Evolutionary conservation across 495 filamentous ascomycete species (phyloP).

Genomic region (Podospora tetraspora): DNA sequence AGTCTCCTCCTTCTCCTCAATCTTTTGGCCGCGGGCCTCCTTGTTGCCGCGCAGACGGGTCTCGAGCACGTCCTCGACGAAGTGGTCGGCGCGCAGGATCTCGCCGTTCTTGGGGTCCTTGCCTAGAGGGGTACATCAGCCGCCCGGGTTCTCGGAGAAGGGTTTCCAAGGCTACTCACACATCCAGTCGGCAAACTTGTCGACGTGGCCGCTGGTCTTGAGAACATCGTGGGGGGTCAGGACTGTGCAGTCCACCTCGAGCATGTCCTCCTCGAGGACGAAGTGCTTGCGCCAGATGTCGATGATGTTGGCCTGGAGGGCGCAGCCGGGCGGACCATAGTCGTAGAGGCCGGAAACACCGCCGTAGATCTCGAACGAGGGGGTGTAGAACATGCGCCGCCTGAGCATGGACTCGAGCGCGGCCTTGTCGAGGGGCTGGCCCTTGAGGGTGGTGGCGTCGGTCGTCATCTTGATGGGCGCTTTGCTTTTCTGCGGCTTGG

Average conservation of each 20-base stretch:
- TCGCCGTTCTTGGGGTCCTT: slow-evolving; percentile 97
- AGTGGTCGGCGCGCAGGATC: slow-evolving; percentile 90
- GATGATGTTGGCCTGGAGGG: slow-evolving; percentile 77
- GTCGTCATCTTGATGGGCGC: slow-evolving; percentile 37
- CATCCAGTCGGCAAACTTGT: slow-evolving; percentile 99
- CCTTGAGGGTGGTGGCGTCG: slow-evolving; percentile 79
- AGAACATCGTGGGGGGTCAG: slow-evolving; percentile 84
- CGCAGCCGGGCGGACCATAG: slow-evolving; percentile 76
- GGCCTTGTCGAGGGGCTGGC: slow-evolving; percentile 77
- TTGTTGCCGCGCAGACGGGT: slow-evolving; percentile 73
- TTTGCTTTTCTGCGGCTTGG: slow-evolving; percentile 32
- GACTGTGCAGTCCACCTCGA: slow-evolving; percentile 82
- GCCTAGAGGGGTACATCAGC: slow-evolving; percentile 17
- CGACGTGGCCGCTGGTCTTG: slow-evolving; percentile 95
- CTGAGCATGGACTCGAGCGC: slow-evolving; percentile 77
- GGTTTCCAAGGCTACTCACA: slow-evolving; percentile 38
- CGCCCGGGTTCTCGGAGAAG: not conserved
- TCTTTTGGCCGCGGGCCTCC: slow-evolving; percentile 66
- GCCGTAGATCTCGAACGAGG: slow-evolving; percentile 89
- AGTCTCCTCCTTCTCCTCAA: slow-evolving; percentile 56
- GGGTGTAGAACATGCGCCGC: slow-evolving; percentile 88
- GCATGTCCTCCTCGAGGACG: slow-evolving; percentile 80
- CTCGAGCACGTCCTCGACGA: slow-evolving; percentile 91
- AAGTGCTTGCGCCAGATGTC: slow-evolving; percentile 93
- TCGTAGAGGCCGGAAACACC: slow-evolving; percentile 82